Conservation (phyloP, 2,329 filamentous ascomycete species). For the Sporothrix brunneoviolacea region DNA sequence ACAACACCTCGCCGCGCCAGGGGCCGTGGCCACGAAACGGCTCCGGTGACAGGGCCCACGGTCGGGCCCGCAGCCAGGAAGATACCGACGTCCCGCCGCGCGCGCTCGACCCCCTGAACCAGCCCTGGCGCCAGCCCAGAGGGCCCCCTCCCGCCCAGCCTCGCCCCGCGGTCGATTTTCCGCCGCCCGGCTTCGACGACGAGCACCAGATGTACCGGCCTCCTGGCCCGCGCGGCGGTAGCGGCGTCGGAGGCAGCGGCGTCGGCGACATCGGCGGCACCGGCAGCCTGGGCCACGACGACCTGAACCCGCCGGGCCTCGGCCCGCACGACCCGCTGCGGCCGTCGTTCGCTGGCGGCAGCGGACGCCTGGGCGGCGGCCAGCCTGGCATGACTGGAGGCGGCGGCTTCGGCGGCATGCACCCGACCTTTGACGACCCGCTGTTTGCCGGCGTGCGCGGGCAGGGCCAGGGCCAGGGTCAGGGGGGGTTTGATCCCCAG, state of each 20-base stretch:
- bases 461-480: constrained; percentile 17
- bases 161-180: constrained; percentile 62
- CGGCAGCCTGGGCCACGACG: constrained; percentile 68
- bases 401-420: constrained; percentile 69
- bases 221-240: not conserved
- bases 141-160: no score
- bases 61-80: no score
- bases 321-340: constrained; percentile 79
- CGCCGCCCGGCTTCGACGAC: constrained; percentile 88
- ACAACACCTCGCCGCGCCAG: no score
- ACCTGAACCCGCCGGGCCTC: constrained; percentile 79
- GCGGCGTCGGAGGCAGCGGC: constrained; percentile 16
- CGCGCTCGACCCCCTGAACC: no score
- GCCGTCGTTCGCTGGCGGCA: constrained; percentile 57
- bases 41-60: no score
- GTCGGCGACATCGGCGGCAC: constrained; percentile 21
- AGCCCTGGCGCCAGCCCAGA: no score
- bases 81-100: no score
- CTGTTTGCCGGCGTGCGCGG: constrained; percentile 60
- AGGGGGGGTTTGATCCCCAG: constrained; percentile 49
- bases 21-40: no score
- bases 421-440: constrained; percentile 90
- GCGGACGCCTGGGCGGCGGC: constrained; percentile 43
- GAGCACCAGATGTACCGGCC: constrained; percentile 76
- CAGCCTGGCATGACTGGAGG: constrained; percentile 19